phyloP scores from a whole-genome alignment of 139 green algal species.

The Deuterostichococcus epilithicus region DNA sequence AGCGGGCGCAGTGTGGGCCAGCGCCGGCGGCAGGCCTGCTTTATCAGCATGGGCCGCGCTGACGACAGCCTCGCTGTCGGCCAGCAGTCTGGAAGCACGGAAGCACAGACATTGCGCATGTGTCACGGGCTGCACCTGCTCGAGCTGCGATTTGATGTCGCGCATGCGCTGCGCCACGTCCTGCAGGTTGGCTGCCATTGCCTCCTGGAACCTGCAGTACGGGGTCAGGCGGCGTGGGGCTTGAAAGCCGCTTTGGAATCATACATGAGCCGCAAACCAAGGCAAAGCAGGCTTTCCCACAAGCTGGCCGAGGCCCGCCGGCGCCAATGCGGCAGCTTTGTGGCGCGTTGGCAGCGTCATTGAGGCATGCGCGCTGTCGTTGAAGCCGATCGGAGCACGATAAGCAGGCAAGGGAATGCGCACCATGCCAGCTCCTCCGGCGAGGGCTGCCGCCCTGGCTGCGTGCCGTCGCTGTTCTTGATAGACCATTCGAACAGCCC shows the following conservation, averaged over 20 bases:
- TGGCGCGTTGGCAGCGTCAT: not conserved
- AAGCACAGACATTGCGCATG: not conserved
- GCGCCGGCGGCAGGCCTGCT: too few relatives aligned
- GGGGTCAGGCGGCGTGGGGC: too few relatives aligned
- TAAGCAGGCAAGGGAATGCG: not conserved
- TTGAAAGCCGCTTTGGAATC: too few relatives aligned
- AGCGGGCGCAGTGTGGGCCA: too few relatives aligned
- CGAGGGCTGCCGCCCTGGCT: constrained; percentile 8
- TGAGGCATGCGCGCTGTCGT: not conserved
- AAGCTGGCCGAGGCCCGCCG: not conserved
- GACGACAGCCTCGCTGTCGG: not conserved
- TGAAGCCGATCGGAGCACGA: not conserved
- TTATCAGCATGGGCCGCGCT: too few relatives aligned
- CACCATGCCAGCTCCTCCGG: constrained; percentile 42
- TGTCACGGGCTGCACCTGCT: constrained; percentile 5
- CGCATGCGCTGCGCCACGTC: constrained; percentile 71
- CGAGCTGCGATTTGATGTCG: constrained; percentile 61
- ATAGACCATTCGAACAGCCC: constrained; percentile 83
- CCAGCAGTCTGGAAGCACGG: not conserved
- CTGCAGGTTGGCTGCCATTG: constrained; percentile 59
- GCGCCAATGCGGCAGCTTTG: not conserved
- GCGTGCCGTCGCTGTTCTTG: constrained; percentile 50
- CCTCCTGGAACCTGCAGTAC: constrained; percentile 56
- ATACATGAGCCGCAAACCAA: too few relatives aligned
- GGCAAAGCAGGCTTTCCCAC: not conserved